phyloP scores from a whole-genome alignment of 805 yeast species.

The Clavispora carvajalis region DNA sequence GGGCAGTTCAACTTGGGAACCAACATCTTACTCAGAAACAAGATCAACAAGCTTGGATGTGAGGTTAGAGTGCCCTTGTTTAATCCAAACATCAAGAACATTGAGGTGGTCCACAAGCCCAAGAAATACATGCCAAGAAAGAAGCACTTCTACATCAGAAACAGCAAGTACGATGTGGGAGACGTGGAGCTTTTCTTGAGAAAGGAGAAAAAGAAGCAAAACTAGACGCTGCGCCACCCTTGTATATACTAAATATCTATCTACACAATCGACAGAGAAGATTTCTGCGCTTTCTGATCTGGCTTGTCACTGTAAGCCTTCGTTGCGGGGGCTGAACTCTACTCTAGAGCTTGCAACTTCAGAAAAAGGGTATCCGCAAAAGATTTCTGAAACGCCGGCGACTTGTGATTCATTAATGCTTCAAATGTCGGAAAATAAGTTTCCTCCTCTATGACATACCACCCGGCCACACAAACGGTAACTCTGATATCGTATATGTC shows the following conservation, averaged over 20 bases:
- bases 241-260: constrained; percentile 1
- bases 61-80: constrained; percentile 77
- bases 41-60: constrained; percentile 75
- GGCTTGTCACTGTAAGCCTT: too few relatives aligned
- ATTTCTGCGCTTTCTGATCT: too few relatives aligned
- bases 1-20: constrained; percentile 57
- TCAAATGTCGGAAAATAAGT: constrained; percentile 12
- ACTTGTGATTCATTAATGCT: constrained; percentile 11
- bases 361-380: constrained; percentile 10
- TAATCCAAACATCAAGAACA: constrained; percentile 70
- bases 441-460: constrained; percentile 6
- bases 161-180: constrained; percentile 60
- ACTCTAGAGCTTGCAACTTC: constrained; percentile 4
- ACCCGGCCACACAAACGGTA: constrained; percentile 9
- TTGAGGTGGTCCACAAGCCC: constrained; percentile 77
- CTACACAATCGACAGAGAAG: neutral
- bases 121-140: constrained; percentile 64
- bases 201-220: constrained; percentile 9
- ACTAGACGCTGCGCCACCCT: neutral
- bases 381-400: constrained; percentile 9
- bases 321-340: too few relatives aligned
- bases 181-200: constrained; percentile 48
- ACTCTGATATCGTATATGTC: constrained; percentile 6
- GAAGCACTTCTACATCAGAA: constrained; percentile 88
- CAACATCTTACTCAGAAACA: constrained; percentile 76